These are phyloP conservation scores for Leptographium galeiforme DNA, from an alignment of 2,329 filamentous ascomycete species.

Conservation along the genomic window DNA sequence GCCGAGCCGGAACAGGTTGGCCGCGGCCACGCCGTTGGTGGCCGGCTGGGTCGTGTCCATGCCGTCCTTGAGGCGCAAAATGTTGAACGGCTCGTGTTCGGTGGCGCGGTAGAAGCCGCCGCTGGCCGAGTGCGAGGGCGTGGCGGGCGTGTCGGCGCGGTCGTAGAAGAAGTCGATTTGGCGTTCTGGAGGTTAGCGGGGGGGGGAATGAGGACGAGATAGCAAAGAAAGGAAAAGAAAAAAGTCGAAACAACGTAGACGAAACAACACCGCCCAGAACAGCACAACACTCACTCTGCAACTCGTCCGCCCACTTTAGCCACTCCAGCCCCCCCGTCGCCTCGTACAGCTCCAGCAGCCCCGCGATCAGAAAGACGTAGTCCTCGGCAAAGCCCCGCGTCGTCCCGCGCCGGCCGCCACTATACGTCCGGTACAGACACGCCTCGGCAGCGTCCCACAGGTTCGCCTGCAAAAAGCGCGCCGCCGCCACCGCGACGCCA, in stretches of 20 bases:
- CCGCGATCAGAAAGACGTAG: constrained; percentile 78
- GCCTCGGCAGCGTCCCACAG: constrained; percentile 55
- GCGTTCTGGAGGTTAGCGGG: constrained; percentile 33
- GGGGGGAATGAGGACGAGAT: no score
- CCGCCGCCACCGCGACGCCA: constrained; percentile 52
- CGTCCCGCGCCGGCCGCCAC: constrained; percentile 47
- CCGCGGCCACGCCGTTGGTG: constrained; percentile 74
- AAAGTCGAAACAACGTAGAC: no score
- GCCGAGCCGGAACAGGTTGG: constrained; percentile 71
- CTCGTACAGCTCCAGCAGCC: constrained; percentile 73
- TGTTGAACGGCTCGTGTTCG: constrained; percentile 48
- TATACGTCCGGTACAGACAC: constrained; percentile 62
- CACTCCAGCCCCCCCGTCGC: constrained; percentile 61
- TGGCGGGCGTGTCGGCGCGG: constrained; percentile 19
- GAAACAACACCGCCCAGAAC: background rate
- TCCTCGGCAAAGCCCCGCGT: constrained; percentile 79
- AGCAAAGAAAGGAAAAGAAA: background rate
- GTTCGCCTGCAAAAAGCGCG: constrained; percentile 55
- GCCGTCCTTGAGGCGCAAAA: constrained; percentile 84
- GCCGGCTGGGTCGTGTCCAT: constrained; percentile 90
- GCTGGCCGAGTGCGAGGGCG: constrained; percentile 23
- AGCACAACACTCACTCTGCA: constrained; percentile 49
- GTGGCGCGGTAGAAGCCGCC: constrained; percentile 65
- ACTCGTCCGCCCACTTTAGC: constrained; percentile 64
- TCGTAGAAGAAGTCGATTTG: constrained; percentile 75